Percentiles rank a stretch among this genome's conserved stretches.
These are phyloP conservation scores for Verticillium nubilum DNA, from an alignment of 2,329 filamentous ascomycete genomes.

Conservation along the genomic window DNA sequence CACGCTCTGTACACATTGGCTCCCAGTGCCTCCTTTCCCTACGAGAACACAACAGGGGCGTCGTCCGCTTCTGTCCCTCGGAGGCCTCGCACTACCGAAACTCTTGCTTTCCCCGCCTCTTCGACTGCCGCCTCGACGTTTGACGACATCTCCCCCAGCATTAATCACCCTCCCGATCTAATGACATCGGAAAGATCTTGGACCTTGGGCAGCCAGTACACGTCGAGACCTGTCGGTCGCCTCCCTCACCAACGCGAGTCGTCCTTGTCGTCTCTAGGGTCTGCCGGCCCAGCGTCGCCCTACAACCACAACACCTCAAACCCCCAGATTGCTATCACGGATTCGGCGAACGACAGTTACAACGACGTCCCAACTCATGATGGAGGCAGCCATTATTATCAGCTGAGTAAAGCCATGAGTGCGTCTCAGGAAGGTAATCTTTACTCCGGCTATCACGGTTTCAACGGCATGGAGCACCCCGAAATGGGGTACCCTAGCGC, in stretches of 20 bases:
- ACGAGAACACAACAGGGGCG: not conserved
- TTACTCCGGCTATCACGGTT: constrained; percentile 36
- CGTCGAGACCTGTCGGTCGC: constrained; percentile 29
- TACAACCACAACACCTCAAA: constrained; percentile 50
- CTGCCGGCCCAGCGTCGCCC: constrained; percentile 54
- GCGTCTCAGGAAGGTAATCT: constrained; percentile 19
- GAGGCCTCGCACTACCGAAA: not conserved
- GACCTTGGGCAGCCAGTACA: constrained; percentile 26
- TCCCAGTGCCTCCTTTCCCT: not conserved
- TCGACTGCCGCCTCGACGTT: constrained; percentile 9
- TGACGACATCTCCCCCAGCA: constrained; percentile 1
- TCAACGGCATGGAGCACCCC: constrained; percentile 27
- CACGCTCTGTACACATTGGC: not conserved
- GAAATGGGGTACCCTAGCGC: constrained; percentile 35
- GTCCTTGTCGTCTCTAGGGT: constrained; percentile 55
- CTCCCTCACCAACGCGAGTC: constrained; percentile 53
- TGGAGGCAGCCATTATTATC: constrained; percentile 34
- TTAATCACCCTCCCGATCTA: constrained; percentile 14
- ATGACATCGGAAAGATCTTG: constrained; percentile 40
- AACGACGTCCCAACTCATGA: constrained; percentile 36
- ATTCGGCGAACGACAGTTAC: constrained; percentile 40
- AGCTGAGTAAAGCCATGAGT: constrained; percentile 39
- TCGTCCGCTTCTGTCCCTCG: not conserved
- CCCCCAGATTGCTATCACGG: constrained; percentile 51
- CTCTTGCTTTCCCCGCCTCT: not conserved